Conservation (phyloP, 495 filamentous ascomycete genomes). For the Tetracladium marchalianum region DNA sequence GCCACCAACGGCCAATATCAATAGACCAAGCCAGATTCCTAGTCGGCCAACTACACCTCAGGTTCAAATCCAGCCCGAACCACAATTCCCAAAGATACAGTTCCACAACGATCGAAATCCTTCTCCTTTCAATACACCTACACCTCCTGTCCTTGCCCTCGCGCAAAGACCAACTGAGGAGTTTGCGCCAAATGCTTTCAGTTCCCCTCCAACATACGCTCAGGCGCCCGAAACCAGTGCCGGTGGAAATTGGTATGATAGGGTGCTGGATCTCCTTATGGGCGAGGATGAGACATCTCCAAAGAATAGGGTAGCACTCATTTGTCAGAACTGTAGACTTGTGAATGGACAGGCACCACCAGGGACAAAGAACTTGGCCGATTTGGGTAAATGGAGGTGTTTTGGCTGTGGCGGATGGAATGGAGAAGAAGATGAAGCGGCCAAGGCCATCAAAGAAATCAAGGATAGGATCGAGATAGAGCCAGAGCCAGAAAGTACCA, state of each 20-base stretch:
- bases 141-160: conserved; percentile 1
- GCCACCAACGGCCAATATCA: conserved; percentile 84
- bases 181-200: conserved; percentile 48
- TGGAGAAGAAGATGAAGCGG: conserved; percentile 65
- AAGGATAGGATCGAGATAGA: conserved; percentile 14
- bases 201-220: conserved; percentile 15
- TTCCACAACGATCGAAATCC: conserved; percentile 17
- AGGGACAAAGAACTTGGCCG: conserved; percentile 64
- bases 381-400: conserved; percentile 85
- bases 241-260: conserved; percentile 78
- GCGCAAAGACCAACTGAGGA: conserved; percentile 26
- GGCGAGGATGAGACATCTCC: conserved; percentile 92
- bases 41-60: conserved; percentile 18
- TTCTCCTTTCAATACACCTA: conserved; percentile 11
- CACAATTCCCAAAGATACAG: conserved; percentile 8
- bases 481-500: not conserved
- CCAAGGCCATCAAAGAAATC: conserved; percentile 45
- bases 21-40: conserved; percentile 14
- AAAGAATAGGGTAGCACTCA: conserved; percentile 82
- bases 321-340: conserved; percentile 72
- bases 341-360: conserved; percentile 97
- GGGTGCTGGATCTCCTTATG: conserved; percentile 80
- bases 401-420: conserved; percentile 77
- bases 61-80: too few species aligned
- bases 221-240: conserved; percentile 26